Evolutionary conservation across 306 rosid genomes (phyloP).

Genomic region (Pyrus bretschneideri): DNA sequence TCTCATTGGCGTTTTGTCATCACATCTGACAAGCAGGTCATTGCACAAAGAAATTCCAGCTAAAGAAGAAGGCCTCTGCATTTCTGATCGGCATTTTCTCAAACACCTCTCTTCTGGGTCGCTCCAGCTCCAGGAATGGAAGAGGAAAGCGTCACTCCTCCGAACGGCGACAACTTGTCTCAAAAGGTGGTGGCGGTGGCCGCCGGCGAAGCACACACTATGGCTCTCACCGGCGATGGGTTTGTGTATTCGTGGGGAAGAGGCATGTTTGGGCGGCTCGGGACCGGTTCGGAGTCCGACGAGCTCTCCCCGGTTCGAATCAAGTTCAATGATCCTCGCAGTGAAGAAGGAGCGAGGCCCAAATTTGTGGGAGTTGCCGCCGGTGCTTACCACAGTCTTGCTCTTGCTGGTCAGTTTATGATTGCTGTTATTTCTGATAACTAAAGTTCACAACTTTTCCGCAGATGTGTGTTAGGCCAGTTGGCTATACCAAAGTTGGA

Average conservation of each 20-base stretch:
- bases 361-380: constrained; percentile 64
- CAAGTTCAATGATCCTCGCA: constrained; percentile 32
- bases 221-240: constrained; percentile 62
- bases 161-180: constrained; percentile 11
- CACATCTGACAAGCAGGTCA: background rate
- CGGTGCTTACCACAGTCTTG: constrained; percentile 91
- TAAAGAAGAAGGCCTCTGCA: background rate
- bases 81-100: background rate
- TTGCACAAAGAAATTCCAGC: background rate
- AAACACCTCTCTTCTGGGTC: background rate
- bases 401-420: constrained; percentile 57
- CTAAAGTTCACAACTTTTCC: background rate
- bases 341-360: constrained; percentile 15
- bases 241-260: constrained; percentile 84
- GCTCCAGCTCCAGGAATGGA: constrained; percentile 19
- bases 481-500: background rate
- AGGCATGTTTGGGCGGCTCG: constrained; percentile 88
- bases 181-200: constrained; percentile 30
- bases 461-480: background rate
- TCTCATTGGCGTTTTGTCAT: background rate
- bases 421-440: background rate
- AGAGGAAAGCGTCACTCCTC: background rate
- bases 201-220: constrained; percentile 56
- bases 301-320: constrained; percentile 48
- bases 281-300: constrained; percentile 59